Conservation (phyloP, 129 eudicot genomes). For the Apium graveolens region DNA sequence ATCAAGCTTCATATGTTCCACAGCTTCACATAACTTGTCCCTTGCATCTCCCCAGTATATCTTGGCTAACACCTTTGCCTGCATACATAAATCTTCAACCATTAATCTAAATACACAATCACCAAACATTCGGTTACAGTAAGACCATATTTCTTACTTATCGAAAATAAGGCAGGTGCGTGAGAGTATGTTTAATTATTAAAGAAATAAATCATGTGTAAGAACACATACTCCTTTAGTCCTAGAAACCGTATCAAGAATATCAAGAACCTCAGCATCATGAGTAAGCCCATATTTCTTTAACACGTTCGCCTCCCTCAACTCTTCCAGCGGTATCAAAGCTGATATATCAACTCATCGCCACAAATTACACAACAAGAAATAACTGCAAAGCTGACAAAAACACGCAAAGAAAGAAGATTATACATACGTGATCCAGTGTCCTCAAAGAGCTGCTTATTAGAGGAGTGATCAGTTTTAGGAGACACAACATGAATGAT, state of each 20-base stretch:
- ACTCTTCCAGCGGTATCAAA: constrained; percentile 63
- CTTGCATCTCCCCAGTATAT: constrained; percentile 92
- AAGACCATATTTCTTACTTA: too few species aligned
- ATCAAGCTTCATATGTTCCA: constrained; percentile 48
- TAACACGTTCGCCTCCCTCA: constrained; percentile 47
- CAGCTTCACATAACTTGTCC: constrained; percentile 74
- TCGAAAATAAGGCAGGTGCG: too few species aligned
- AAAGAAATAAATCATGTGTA: background rate
- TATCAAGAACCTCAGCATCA: constrained; percentile 58
- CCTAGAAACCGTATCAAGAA: constrained; percentile 47
- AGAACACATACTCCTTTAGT: constrained; percentile 27
- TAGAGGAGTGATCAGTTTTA: constrained; percentile 55
- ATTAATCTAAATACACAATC: too few species aligned
- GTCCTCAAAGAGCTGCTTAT: constrained; percentile 65
- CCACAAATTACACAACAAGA: background rate
- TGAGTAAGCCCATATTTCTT: constrained; percentile 59
- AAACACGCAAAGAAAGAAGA: background rate
- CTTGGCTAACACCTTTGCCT: constrained; percentile 64
- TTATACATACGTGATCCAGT: constrained; percentile 63
- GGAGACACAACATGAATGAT: constrained; percentile 57
- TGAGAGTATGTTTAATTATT: too few species aligned
- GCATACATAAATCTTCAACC: background rate
- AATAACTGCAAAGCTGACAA: background rate
- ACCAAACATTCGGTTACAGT: too few species aligned
- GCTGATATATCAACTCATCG: constrained; percentile 29